Conservation (phyloP, 1,139 yeast genomes). For the Yamadazyma atmosphaerica region DNA sequence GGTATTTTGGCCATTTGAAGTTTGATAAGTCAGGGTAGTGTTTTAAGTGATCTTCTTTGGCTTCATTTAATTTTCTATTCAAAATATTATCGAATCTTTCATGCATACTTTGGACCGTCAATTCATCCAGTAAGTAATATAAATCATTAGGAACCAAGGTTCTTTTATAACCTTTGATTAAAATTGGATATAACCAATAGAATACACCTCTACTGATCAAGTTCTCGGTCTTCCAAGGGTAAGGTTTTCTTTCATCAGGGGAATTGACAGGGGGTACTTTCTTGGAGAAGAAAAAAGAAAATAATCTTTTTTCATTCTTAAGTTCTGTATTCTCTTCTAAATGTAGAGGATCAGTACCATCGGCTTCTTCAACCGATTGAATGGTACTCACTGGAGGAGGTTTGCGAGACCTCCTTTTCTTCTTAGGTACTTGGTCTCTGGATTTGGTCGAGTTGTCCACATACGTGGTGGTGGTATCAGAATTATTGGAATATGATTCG, state of each 20-base stretch:
- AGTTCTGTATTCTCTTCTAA: constrained; percentile 16
- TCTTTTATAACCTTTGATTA: constrained; percentile 43
- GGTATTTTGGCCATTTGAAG: constrained; percentile 38
- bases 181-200: constrained; percentile 44
- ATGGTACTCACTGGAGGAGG: constrained; percentile 14
- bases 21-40: constrained; percentile 23
- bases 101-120: constrained; percentile 45
- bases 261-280: constrained; percentile 35
- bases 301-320: constrained; percentile 30
- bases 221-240: constrained; percentile 37
- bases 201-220: constrained; percentile 30
- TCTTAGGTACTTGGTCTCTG: constrained; percentile 4
- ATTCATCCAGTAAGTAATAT: constrained; percentile 37
- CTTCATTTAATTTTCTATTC: constrained; percentile 22
- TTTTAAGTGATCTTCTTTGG: constrained; percentile 24
- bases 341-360: constrained; percentile 4
- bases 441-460: constrained; percentile 11
- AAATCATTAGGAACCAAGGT: constrained; percentile 43
- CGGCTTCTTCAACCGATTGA: constrained; percentile 9
- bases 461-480: constrained; percentile 20
- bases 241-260: constrained; percentile 38
- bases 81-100: constrained; percentile 27
- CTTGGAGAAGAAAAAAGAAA: constrained; percentile 35
- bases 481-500: constrained; percentile 12
- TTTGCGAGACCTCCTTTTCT: constrained; percentile 4